phyloP scores from a whole-genome alignment of 1,284 basidiomycete species.

The Nidula niveotomentosa region DNA sequence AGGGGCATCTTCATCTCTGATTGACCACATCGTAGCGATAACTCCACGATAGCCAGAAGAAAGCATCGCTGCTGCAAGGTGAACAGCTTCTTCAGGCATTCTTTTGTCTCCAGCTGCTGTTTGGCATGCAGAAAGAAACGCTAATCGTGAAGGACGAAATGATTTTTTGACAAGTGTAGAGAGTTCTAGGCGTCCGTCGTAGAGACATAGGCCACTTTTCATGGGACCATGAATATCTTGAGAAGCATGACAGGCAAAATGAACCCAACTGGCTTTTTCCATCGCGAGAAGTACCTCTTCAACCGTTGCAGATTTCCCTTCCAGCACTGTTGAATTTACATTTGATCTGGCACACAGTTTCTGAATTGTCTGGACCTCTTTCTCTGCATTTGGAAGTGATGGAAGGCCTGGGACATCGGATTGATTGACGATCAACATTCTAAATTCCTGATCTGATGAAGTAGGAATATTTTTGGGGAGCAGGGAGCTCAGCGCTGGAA shows the following conservation, averaged over 20 bases:
- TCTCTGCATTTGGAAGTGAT: not conserved
- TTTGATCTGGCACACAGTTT: not conserved
- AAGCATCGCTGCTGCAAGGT: constrained; percentile 30
- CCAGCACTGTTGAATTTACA: not conserved
- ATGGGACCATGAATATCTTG: not conserved
- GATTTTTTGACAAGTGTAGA: not conserved
- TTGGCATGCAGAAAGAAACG: constrained; percentile 34
- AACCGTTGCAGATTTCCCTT: not conserved
- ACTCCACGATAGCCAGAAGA: constrained; percentile 27
- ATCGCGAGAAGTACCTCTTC: not conserved
- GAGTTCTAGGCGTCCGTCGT: not conserved
- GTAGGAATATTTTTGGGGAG: not conserved
- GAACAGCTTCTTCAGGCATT: constrained; percentile 24
- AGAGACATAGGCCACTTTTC: not conserved
- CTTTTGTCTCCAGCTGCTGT: constrained; percentile 24
- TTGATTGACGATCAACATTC: not conserved
- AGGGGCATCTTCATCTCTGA: constrained; percentile 13
- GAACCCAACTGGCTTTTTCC: not conserved
- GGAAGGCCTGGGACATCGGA: not conserved
- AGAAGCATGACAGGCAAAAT: not conserved
- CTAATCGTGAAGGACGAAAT: constrained; percentile 20
- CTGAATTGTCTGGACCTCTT: not conserved
- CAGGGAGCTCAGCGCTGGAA: constrained; percentile 4
- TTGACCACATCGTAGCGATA: constrained; percentile 28
- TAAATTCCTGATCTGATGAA: not conserved